Base-by-base conservation (phyloP, 495 filamentous ascomycete species). In the Podospora australis region DNA sequence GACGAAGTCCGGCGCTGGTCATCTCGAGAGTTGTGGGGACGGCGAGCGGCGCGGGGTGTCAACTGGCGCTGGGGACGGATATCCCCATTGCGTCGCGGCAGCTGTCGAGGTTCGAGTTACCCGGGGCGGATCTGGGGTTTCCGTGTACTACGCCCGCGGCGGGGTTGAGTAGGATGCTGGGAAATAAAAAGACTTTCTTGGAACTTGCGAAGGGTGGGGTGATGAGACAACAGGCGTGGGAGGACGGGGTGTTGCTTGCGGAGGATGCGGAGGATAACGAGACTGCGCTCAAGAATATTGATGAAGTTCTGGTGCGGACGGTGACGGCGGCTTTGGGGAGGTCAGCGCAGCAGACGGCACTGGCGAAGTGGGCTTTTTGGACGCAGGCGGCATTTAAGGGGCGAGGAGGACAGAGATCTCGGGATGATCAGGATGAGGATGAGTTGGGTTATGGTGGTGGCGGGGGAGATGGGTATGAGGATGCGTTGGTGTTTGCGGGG, bases 331-430 rank as follows among this genome's bases (percentile, higher is more conserved):
- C n/a, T 36, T 36, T 36, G 28, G 11, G n/a, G 34, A 6, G 34
- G 5, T 46, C 54, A 3, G 52, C 52, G 14, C 61, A 64, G 30
- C 41, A 55, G 22, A 60, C 52, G 39, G 58, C 55, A 4, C 45
- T 62, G 44, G 56, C 56, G 14, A 64, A 64, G 46, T 64, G 61
- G 58, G 56, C 56, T 2, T 59, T 57, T 41, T 64, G 56, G 58
- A 56, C 53, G 4, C 61, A 64, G 52, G 20, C 39, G 10, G 26
- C 46, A 2, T 34, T 59, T 24, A 23, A 22, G 0, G 48, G 48
- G 8, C n/a, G n/a, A n/a, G n/a, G n/a, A n/a, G n/a, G n/a, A n/a
- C n/a, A n/a, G n/a, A n/a, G n/a, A n/a, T n/a, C n/a, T n/a, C 10
- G 35, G 10, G 20, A 49, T 1, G 28, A 39, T 14, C 14, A 23